phyloP scores from a whole-genome alignment of 2,329 filamentous ascomycete genomes.

The Paecilomyces fulvus region DNA sequence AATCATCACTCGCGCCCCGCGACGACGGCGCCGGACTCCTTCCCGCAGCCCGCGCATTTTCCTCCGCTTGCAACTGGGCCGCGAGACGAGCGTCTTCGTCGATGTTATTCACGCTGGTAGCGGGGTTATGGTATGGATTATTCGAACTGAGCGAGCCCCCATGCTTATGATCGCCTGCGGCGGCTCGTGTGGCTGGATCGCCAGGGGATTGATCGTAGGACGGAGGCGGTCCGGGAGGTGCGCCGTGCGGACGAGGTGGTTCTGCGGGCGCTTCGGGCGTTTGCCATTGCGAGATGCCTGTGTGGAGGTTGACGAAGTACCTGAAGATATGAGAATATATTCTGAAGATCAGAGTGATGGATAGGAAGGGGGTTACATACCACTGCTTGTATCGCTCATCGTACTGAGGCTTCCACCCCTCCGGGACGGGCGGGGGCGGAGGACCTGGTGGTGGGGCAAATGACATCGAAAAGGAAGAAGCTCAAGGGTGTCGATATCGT shows the following conservation, averaged over 20 bases:
- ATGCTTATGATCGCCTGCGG: slow-evolving; percentile 35
- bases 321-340: slow-evolving; percentile 37
- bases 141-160: slow-evolving; percentile 48
- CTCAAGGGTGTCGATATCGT: too few species aligned
- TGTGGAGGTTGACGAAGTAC: slow-evolving; percentile 87
- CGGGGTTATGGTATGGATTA: slow-evolving; percentile 56
- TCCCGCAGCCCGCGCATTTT: slow-evolving; percentile 53
- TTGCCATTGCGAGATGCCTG: slow-evolving; percentile 87
- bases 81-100: slow-evolving; percentile 68
- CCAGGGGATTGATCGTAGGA: slow-evolving; percentile 52
- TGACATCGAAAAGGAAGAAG: slow-evolving; percentile 18
- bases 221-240: slow-evolving; percentile 37
- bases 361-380: slow-evolving; percentile 32
- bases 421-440: slow-evolving; percentile 56
- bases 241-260: slow-evolving; percentile 45
- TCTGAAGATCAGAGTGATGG: slow-evolving; percentile 2
- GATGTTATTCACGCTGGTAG: slow-evolving; percentile 19
- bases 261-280: slow-evolving; percentile 68
- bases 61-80: slow-evolving; percentile 71
- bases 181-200: slow-evolving; percentile 28
- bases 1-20: slow-evolving; percentile 32
- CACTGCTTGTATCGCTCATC: slow-evolving; percentile 86
- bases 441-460: slow-evolving; percentile 40
- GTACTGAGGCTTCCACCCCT: slow-evolving; percentile 79
- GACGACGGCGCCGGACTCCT: slow-evolving; percentile 6